phyloP scores from a whole-genome alignment of 306 rosid species.

The Gynostemma pentaphyllum region DNA sequence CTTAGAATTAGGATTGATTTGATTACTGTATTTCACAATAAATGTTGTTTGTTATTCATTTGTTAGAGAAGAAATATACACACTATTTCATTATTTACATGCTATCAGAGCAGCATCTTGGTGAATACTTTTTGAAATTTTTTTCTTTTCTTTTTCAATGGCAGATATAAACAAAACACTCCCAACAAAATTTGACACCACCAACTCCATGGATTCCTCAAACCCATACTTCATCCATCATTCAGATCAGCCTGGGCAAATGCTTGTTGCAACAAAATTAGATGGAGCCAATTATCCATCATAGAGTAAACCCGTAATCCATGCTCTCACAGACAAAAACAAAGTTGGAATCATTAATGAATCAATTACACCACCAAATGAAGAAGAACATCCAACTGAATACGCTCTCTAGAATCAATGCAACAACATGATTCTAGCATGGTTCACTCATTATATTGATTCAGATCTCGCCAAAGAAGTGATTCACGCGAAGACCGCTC shows the following conservation, averaged over 20 bases:
- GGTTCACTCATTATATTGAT: slow-evolving; percentile 14
- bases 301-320: slow-evolving; percentile 10
- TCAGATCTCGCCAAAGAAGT: slow-evolving; percentile 11
- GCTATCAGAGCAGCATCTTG: slow-evolving; percentile 12
- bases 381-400: background rate
- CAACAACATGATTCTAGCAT: slow-evolving; percentile 18
- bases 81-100: background rate
- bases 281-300: too few species aligned
- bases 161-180: background rate
- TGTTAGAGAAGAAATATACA: too few species aligned
- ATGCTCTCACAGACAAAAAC: slow-evolving; percentile 12
- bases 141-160: background rate
- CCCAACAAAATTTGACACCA: background rate
- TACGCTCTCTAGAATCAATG: too few species aligned
- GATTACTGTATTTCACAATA: too few species aligned
- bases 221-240: slow-evolving; percentile 13
- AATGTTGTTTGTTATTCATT: too few species aligned
- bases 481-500: slow-evolving; percentile 11
- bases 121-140: too few species aligned
- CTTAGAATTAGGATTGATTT: too few species aligned
- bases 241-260: background rate
- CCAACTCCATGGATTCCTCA: background rate
- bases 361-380: background rate
- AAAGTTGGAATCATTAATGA: slow-evolving; percentile 14
- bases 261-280: background rate